phyloP scores from a whole-genome alignment of 495 filamentous ascomycete genomes.

The Penicillium argentinense region DNA sequence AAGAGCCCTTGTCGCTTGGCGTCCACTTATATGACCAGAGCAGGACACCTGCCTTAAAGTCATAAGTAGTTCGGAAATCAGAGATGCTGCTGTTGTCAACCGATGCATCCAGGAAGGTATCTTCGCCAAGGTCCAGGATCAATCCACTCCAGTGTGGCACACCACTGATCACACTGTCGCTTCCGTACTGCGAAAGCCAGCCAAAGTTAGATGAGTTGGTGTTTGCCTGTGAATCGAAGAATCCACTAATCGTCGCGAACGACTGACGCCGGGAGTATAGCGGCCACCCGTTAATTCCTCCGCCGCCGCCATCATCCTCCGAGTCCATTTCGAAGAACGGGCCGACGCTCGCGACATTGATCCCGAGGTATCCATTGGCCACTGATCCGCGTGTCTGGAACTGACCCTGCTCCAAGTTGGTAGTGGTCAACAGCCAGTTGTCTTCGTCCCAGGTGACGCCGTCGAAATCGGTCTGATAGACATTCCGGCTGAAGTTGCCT shows the following conservation, averaged over 20 bases:
- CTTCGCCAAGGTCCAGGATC: slow-evolving; percentile 55
- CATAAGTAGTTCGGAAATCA: slow-evolving; percentile 60
- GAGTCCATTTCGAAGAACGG: slow-evolving; percentile 70
- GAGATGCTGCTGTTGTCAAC: slow-evolving; percentile 60
- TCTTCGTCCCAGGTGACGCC: slow-evolving; percentile 63
- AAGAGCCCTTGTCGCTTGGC: slow-evolving; percentile 51
- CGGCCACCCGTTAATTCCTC: slow-evolving; percentile 73
- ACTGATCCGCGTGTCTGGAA: slow-evolving; percentile 64
- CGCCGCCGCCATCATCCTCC: slow-evolving; percentile 40
- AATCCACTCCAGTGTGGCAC: slow-evolving; percentile 70
- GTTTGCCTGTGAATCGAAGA: slow-evolving; percentile 63
- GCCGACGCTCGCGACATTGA: slow-evolving; percentile 61
- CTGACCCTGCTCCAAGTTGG: slow-evolving; percentile 55
- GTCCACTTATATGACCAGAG: slow-evolving; percentile 69
- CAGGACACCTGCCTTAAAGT: slow-evolving; percentile 61
- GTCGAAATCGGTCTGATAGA: slow-evolving; percentile 48
- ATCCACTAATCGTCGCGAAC: slow-evolving; percentile 73
- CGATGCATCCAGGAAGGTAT: slow-evolving; percentile 58
- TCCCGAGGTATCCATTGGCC: slow-evolving; percentile 62
- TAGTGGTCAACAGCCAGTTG: slow-evolving; percentile 60
- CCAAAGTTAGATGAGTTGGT: slow-evolving; percentile 67
- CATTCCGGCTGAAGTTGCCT: slow-evolving; percentile 23
- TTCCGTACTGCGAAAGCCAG: slow-evolving; percentile 71
- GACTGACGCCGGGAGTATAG: slow-evolving; percentile 65
- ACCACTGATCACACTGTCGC: slow-evolving; percentile 71